Evolutionary conservation across 306 rosid species (phyloP).

Genomic region (Fragaria ananassa): DNA sequence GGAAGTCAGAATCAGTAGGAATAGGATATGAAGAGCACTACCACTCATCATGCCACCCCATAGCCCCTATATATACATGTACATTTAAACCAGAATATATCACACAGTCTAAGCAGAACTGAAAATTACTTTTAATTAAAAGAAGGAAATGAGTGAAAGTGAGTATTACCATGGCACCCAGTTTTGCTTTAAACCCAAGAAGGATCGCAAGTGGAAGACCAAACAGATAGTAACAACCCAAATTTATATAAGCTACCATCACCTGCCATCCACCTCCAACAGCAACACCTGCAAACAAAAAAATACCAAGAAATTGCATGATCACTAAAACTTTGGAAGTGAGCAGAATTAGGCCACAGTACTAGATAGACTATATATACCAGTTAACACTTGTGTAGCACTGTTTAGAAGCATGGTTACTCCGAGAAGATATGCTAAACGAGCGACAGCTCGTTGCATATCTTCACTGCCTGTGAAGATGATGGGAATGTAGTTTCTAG

Average conservation of each 20-base stretch:
- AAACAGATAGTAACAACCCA: conserved; percentile 47
- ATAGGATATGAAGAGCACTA: conserved; percentile 25
- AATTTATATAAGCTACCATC: conserved; percentile 52
- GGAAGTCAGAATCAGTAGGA: conserved; percentile 20
- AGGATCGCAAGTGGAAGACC: conserved; percentile 48
- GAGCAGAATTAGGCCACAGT: neutral
- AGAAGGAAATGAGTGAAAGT: neutral
- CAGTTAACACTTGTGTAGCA: conserved; percentile 24
- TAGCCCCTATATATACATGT: conserved; percentile 15
- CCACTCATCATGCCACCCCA: conserved; percentile 35
- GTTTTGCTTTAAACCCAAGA: conserved; percentile 23
- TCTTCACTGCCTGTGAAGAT: conserved; percentile 17
- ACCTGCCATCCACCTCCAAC: conserved; percentile 61
- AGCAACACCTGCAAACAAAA: conserved; percentile 36
- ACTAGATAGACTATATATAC: conserved; percentile 7
- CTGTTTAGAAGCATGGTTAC: conserved; percentile 19
- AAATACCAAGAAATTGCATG: neutral
- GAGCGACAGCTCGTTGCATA: conserved; percentile 12
- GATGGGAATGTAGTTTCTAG: conserved; percentile 12
- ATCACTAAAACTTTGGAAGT: neutral
- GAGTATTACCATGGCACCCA: conserved; percentile 34
- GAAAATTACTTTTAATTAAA: neutral
- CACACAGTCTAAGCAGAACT: neutral
- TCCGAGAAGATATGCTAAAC: conserved; percentile 19
- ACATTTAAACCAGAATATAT: neutral